Evolutionary conservation across 2,329 filamentous ascomycete species (phyloP).

Genomic region (Penicillium fuscoglaucum): DNA sequence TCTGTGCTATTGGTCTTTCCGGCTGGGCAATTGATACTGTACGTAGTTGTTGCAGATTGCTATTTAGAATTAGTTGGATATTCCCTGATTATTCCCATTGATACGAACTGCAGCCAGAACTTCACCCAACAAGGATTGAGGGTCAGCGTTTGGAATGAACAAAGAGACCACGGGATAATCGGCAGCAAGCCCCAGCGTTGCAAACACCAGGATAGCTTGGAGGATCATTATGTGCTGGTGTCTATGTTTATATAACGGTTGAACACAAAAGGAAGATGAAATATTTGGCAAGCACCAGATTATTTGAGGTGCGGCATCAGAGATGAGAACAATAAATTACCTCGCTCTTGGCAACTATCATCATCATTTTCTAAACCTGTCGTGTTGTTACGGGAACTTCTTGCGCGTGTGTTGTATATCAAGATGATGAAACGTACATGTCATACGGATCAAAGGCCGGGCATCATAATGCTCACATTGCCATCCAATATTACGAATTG

Average conservation of each 20-base stretch:
- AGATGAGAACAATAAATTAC: background rate
- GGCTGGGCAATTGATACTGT: slow-evolving; percentile 27
- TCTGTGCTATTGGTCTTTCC: slow-evolving; percentile 24
- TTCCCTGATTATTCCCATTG: background rate
- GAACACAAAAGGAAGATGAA: background rate
- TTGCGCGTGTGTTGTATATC: background rate
- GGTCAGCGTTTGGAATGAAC: slow-evolving; percentile 26
- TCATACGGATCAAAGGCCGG: slow-evolving; percentile 1
- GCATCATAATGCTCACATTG: background rate
- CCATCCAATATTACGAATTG: background rate
- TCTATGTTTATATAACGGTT: background rate
- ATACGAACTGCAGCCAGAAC: slow-evolving; percentile 26
- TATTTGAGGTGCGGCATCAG: background rate
- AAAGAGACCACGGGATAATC: slow-evolving; percentile 26
- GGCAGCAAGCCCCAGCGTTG: slow-evolving; percentile 20
- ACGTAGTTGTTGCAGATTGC: slow-evolving; percentile 29
- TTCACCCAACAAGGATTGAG: slow-evolving; percentile 28
- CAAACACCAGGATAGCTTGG: slow-evolving; percentile 18
- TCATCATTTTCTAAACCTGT: background rate
- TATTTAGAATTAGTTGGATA: slow-evolving; percentile 2
- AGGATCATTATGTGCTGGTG: slow-evolving; percentile 13
- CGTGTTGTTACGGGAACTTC: background rate
- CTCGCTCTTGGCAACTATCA: background rate
- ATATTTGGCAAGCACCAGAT: background rate
- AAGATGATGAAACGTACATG: background rate